Evolutionary conservation across 148 eudicot species (phyloP).

Genomic region (Mesembryanthemum crystallinum): DNA sequence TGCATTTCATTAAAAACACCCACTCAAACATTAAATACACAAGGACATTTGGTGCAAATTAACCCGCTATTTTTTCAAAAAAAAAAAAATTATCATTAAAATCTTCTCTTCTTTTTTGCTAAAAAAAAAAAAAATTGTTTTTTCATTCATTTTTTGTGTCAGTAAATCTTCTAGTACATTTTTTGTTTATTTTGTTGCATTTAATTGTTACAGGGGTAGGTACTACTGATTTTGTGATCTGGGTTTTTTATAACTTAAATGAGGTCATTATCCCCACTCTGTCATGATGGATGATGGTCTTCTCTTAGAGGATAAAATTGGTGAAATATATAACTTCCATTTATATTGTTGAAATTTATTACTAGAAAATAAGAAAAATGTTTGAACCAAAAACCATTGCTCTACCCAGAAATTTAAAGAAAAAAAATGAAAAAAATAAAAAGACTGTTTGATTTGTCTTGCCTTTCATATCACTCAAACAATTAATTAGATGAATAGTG

Average conservation of each 20-base stretch:
- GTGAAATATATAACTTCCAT: neutral
- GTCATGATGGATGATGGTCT: conserved; percentile 4
- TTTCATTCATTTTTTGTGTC: conserved; percentile 1
- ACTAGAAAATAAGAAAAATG: neutral
- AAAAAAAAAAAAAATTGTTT: neutral
- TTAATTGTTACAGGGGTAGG: conserved; percentile 4
- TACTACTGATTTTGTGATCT: conserved; percentile 1
- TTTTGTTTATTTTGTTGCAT: neutral
- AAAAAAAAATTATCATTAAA: neutral
- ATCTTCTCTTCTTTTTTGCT: neutral
- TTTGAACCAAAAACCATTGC: neutral
- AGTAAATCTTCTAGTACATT: neutral
- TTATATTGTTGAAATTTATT: neutral
- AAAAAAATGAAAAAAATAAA: too few relatives aligned
- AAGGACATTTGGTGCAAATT: neutral
- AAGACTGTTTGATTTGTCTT: neutral
- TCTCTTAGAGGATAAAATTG: neutral
- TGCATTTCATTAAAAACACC: neutral
- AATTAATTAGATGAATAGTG: neutral
- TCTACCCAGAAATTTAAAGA: too few relatives aligned
- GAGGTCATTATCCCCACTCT: conserved; percentile 10
- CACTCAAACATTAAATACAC: neutral
- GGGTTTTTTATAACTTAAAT: conserved; percentile 5
- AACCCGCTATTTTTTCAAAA: neutral
- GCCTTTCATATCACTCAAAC: conserved; percentile 1